These are phyloP conservation scores for Citrus sp. DNA, from an alignment of 345 rosid species.

Conservation along the genomic window DNA sequence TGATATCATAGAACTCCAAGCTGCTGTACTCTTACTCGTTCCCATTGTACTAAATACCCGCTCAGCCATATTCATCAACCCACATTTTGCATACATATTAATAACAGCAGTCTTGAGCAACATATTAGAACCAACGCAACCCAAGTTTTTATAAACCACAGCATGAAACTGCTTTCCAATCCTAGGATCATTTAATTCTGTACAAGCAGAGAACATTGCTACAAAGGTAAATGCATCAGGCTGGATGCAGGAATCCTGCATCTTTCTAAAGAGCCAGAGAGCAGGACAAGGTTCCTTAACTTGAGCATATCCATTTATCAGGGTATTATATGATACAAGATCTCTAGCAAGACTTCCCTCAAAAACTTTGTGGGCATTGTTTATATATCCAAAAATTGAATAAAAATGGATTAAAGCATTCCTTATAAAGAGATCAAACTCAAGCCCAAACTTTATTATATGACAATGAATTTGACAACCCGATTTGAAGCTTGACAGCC, in stretches of 20 bases:
- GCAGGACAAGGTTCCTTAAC: slow-evolving; percentile 14
- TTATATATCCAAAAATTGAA: slow-evolving; percentile 11
- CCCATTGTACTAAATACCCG: slow-evolving; percentile 16
- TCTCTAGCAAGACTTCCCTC: slow-evolving; percentile 37
- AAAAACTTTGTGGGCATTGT: slow-evolving; percentile 30
- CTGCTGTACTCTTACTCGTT: slow-evolving; percentile 10
- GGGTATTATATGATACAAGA: slow-evolving; percentile 32
- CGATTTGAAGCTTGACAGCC: slow-evolving; percentile 17
- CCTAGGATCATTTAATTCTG: slow-evolving; percentile 20
- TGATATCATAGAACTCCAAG: slow-evolving; percentile 44
- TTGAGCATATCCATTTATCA: slow-evolving; percentile 33
- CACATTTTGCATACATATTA: slow-evolving; percentile 37
- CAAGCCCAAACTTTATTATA: slow-evolving; percentile 28
- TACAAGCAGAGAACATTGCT: slow-evolving; percentile 30
- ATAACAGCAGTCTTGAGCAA: slow-evolving; percentile 27
- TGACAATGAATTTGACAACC: slow-evolving; percentile 37
- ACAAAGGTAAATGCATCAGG: slow-evolving; percentile 43
- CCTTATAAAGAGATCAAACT: slow-evolving; percentile 32
- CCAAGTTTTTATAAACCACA: slow-evolving; percentile 27
- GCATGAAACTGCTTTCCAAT: slow-evolving; percentile 32
- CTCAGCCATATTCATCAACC: slow-evolving; percentile 35
- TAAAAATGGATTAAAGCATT: slow-evolving; percentile 35
- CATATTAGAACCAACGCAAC: slow-evolving; percentile 20
- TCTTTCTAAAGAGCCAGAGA: slow-evolving; percentile 17
- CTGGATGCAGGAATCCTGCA: slow-evolving; percentile 22